Conservation (phyloP, 2,329 filamentous ascomycete genomes). For the Onygena corvina region DNA sequence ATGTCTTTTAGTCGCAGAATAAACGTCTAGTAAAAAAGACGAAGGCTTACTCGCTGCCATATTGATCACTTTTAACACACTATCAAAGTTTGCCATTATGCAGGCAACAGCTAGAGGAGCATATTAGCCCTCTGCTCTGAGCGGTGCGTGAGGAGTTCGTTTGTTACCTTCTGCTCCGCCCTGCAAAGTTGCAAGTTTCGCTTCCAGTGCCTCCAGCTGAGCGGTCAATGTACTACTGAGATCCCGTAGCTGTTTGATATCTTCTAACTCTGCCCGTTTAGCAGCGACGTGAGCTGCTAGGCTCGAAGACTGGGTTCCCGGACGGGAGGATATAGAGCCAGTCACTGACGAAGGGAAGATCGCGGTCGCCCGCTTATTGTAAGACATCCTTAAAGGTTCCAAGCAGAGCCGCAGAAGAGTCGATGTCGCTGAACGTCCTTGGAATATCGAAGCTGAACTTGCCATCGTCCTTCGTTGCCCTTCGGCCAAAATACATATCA, state of each 20-base stretch:
- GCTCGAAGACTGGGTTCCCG: constrained; percentile 39
- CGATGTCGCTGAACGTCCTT: neutral
- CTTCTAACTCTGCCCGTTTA: constrained; percentile 52
- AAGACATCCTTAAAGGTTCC: constrained; percentile 1
- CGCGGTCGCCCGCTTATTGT: constrained; percentile 3
- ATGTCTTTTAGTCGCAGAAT: neutral
- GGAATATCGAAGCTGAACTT: neutral
- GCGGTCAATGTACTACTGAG: constrained; percentile 49
- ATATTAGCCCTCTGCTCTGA: constrained; percentile 3
- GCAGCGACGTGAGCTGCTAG: constrained; percentile 51
- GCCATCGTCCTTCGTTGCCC: no score
- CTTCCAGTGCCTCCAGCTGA: constrained; percentile 52
- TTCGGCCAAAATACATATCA: neutral
- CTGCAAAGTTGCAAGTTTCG: constrained; percentile 48
- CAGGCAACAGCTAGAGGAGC: constrained; percentile 45
- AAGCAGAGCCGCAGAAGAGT: neutral
- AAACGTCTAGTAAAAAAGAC: no score
- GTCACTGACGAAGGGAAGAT: constrained; percentile 14
- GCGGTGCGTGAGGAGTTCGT: neutral
- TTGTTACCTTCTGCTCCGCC: constrained; percentile 48
- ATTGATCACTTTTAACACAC: constrained; percentile 50
- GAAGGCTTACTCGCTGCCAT: constrained; percentile 49
- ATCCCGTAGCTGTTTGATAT: constrained; percentile 49
- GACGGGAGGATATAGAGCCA: constrained; percentile 23
- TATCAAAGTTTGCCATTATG: constrained; percentile 57